Evolutionary conservation across 2,329 filamentous ascomycete species (phyloP).

Genomic region (Fusarium goolgardi): DNA sequence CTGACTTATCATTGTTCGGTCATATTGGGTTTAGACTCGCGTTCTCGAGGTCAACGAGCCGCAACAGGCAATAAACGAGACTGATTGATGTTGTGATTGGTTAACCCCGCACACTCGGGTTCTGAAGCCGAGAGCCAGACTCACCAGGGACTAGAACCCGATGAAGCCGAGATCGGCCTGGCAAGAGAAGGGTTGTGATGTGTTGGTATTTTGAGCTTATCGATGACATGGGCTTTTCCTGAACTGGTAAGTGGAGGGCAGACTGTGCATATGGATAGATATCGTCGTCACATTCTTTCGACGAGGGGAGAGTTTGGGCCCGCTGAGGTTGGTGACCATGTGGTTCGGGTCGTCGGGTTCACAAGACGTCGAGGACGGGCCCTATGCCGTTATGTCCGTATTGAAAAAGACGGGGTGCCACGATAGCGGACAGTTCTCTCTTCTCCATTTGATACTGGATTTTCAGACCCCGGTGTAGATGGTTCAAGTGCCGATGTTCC

Average conservation of each 20-base stretch:
- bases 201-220: not conserved
- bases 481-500: constrained; percentile 4
- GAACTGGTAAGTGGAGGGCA: not conserved
- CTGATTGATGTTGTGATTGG: not conserved
- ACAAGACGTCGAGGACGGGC: not conserved
- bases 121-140: constrained; percentile 3
- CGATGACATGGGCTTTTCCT: constrained; percentile 1
- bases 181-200: not conserved
- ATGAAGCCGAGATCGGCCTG: constrained; percentile 1
- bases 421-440: not conserved
- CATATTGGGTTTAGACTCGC: constrained; percentile 4
- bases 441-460: not conserved
- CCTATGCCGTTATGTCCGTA: constrained; percentile 2
- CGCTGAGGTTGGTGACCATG: not conserved
- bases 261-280: constrained; percentile 11
- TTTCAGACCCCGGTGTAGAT: not conserved
- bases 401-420: not conserved
- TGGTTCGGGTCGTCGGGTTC: constrained; percentile 1
- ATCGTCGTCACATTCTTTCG: constrained; percentile 1
- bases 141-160: constrained; percentile 3
- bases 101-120: constrained; percentile 3
- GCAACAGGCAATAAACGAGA: constrained; percentile 11
- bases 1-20: constrained; percentile 4
- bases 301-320: not conserved
- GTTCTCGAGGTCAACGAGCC: constrained; percentile 2